Evolutionary conservation across 2,329 filamentous ascomycete species (phyloP).

Genomic region (Paecilomyces variotii): DNA sequence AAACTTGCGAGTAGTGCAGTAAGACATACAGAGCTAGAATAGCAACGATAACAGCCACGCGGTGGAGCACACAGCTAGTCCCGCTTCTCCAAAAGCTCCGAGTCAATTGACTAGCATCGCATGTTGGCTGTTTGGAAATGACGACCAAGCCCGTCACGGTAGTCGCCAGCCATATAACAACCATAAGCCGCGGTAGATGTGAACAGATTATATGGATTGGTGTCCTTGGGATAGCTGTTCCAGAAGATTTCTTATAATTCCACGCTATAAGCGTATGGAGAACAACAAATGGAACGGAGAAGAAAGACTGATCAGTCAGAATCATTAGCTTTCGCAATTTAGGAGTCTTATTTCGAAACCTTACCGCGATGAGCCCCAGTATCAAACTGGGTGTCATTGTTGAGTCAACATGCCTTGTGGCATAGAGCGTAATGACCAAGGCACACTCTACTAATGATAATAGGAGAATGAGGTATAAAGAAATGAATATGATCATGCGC

Average conservation of each 20-base stretch:
- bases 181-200: conserved; percentile 27
- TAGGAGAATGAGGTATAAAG: conserved; percentile 26
- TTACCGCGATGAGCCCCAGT: conserved; percentile 27
- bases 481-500: conserved; percentile 27
- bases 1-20: rapidly evolving
- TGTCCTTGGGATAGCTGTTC: conserved; percentile 22
- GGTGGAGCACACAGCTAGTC: conserved; percentile 29
- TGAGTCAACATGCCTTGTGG: conserved; percentile 25
- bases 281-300: conserved; percentile 27
- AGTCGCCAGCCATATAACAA: conserved; percentile 30
- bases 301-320: conserved; percentile 21
- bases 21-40: conserved; percentile 27
- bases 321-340: background rate
- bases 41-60: conserved; percentile 24
- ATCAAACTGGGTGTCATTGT: conserved; percentile 30
- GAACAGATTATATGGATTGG: conserved; percentile 25
- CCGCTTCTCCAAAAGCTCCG: conserved; percentile 27
- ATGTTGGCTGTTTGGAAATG: conserved; percentile 26
- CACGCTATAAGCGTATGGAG: conserved; percentile 33
- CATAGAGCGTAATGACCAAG: conserved; percentile 27
- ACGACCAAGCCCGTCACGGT: conserved; percentile 30
- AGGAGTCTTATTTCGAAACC: background rate
- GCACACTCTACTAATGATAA: conserved; percentile 28
- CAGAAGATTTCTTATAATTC: conserved; percentile 26
- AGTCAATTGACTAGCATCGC: conserved; percentile 18